A percentile compares a stretch with the other conserved stretches of the same genome.
Conservation (phyloP, 192 early-diverging fungal species). For the Coemansia sp. region DNA sequence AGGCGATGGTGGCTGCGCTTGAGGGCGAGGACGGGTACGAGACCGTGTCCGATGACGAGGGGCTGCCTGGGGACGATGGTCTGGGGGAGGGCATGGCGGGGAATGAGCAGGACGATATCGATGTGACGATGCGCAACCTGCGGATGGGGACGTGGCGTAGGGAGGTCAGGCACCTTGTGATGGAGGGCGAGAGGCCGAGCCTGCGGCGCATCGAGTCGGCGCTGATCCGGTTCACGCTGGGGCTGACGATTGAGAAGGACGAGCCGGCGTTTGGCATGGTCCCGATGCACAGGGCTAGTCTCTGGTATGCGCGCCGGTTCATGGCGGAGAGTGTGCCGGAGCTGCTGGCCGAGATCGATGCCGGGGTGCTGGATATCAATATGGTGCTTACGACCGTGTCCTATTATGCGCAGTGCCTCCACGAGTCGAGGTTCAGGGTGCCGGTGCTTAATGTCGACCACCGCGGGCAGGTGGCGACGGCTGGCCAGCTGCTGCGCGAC, state of each 20-base stretch:
- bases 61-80: not conserved
- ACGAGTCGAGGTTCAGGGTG: conserved; percentile 28
- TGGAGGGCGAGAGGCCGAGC: not conserved
- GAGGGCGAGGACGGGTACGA: not conserved
- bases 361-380: not conserved
- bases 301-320: conserved; percentile 17
- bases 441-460: conserved; percentile 29
- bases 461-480: conserved; percentile 23
- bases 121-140: conserved; percentile 1
- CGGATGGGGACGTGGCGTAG: not conserved
- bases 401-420: conserved; percentile 36
- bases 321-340: conserved; percentile 28
- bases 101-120: not conserved
- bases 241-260: not conserved
- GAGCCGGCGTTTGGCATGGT: not conserved
- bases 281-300: not conserved
- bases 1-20: not conserved
- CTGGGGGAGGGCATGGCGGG: not conserved
- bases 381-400: conserved; percentile 17
- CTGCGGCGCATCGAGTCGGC: not conserved
- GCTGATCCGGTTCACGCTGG: not conserved
- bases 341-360: conserved; percentile 20
- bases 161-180: not conserved
- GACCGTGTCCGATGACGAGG: not conserved
- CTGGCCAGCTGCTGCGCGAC: conserved; percentile 18